phyloP scores from a whole-genome alignment of 352 stramenopile species.

The Pythium volutum region DNA sequence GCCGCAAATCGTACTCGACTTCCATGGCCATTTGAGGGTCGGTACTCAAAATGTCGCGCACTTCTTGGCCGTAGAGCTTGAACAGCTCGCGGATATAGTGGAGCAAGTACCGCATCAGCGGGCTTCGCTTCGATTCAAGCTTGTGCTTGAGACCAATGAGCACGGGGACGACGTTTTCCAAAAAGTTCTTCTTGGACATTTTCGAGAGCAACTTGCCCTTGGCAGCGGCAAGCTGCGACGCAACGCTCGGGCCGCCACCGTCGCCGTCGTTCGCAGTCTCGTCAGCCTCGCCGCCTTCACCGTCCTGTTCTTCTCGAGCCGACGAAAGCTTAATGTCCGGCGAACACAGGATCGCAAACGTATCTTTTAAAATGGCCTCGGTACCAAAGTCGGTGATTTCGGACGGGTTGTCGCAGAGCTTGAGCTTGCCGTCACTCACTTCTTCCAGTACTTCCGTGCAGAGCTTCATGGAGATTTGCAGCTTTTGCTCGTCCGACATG shows the following conservation, averaged over 20 bases:
- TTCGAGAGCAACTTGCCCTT: constrained; percentile 94
- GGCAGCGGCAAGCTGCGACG: constrained; percentile 79
- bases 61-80: constrained; percentile 90
- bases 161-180: constrained; percentile 96
- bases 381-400: constrained; percentile 80
- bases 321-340: constrained; percentile 84
- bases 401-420: constrained; percentile 67
- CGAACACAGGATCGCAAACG: constrained; percentile 82
- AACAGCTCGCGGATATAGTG: constrained; percentile 94
- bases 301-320: constrained; percentile 43
- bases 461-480: constrained; percentile 94
- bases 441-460: constrained; percentile 93
- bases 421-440: constrained; percentile 78
- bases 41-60: constrained; percentile 91
- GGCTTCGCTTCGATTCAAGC: constrained; percentile 92
- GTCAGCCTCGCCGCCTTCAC: constrained; percentile 64
- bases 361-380: constrained; percentile 88
- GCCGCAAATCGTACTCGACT: constrained; percentile 94
- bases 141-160: constrained; percentile 95
- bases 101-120: constrained; percentile 93
- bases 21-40: constrained; percentile 94
- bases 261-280: constrained; percentile 40
- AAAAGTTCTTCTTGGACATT: constrained; percentile 96
- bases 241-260: constrained; percentile 30
- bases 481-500: constrained; percentile 95